A percentile compares a stretch with the other conserved stretches of the same genome.
Conservation (phyloP, 2,329 filamentous ascomycete genomes). For the Erysiphe pulchra region DNA sequence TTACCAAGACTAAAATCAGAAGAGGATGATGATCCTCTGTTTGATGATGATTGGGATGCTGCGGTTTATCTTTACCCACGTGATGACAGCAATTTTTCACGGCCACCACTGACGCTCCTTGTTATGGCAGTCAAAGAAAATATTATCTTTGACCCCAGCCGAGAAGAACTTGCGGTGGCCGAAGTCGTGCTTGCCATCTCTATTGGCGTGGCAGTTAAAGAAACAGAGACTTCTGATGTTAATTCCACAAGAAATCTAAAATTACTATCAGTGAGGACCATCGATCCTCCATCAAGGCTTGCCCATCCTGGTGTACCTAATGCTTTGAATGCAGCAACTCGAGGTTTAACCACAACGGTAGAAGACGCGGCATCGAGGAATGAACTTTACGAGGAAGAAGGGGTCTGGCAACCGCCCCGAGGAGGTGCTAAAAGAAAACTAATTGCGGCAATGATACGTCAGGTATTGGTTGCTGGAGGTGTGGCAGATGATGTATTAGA, state of each 20-base stretch:
- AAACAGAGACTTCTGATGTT: slow-evolving; percentile 15
- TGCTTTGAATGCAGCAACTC: slow-evolving; percentile 29
- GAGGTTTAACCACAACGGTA: slow-evolving; percentile 16
- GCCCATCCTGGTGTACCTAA: slow-evolving; percentile 47
- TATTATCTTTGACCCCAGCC: slow-evolving; percentile 78
- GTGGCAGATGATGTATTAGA: slow-evolving; percentile 70
- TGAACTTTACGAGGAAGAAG: slow-evolving; percentile 33
- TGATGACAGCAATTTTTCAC: slow-evolving; percentile 14
- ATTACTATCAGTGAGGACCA: slow-evolving; percentile 42
- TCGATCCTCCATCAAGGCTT: slow-evolving; percentile 48
- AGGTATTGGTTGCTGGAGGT: slow-evolving; percentile 50
- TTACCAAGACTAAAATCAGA: slow-evolving; percentile 70
- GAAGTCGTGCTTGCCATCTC: slow-evolving; percentile 75
- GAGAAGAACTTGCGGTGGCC: slow-evolving; percentile 80
- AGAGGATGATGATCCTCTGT: slow-evolving; percentile 84
- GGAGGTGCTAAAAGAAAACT: slow-evolving; percentile 59
- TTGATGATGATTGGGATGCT: slow-evolving; percentile 92
- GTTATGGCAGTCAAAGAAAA: slow-evolving; percentile 70
- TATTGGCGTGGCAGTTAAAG: slow-evolving; percentile 24
- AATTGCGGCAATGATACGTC: slow-evolving; percentile 48
- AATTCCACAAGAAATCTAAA: slow-evolving; percentile 23
- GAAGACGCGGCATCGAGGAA: slow-evolving; percentile 18
- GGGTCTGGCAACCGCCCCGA: slow-evolving; percentile 66
- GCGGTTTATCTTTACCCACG: slow-evolving; percentile 44
- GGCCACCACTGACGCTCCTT: slow-evolving; percentile 72